Evolutionary conservation across 1,139 yeast species (phyloP), one percentile per base, ranked within the genome.

Genomic region (Candida freyschussii): DNA sequence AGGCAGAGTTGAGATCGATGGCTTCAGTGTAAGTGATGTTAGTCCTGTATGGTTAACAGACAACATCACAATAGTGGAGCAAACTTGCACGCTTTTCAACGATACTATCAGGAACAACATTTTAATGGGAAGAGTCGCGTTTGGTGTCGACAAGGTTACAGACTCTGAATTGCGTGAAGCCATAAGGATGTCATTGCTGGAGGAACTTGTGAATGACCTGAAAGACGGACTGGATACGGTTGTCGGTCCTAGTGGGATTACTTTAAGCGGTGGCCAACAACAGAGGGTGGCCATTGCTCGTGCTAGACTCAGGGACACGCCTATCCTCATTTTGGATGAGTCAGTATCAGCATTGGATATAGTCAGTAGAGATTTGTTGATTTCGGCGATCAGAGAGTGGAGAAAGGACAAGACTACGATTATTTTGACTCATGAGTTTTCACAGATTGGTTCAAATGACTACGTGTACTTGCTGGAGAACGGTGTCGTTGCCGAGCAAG

Each of bases 231-330:
- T 75, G 4, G 65, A 79, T 17, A 71, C 85, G 0, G 43, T 54
- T 2, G 48, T 83, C 3, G 75, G 78, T 0, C 53, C 58, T 0
- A 60, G 62, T 3, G 72, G 74, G 3, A 44, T 63, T 13, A 53
- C 63, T 2, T 60, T 91, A n/a, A 86, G 96, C 43, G 97, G 97
- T 4, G 98, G 98, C 0, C 96, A 91, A 55, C 72, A 69, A 35
- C 98, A 91, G 57, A 62, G 89, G 37, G 63, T 91, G 4, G 81
- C 91, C 0, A 53, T 91, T 18, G 96, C 96, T 0, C 68, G 96
- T 37, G 96, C 96, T 0, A 69, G 67, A 41, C 45, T 87, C 5
- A 65, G 86, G 40, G 71, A 89, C 48, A 59, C 93, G 0, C 82
- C 89, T 0, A 69, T 91, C 4, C 60, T 91, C 39, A 71, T 91